Conservation (phyloP, 2,329 filamentous ascomycete genomes). For the Aureobasidium sp. region DNA sequence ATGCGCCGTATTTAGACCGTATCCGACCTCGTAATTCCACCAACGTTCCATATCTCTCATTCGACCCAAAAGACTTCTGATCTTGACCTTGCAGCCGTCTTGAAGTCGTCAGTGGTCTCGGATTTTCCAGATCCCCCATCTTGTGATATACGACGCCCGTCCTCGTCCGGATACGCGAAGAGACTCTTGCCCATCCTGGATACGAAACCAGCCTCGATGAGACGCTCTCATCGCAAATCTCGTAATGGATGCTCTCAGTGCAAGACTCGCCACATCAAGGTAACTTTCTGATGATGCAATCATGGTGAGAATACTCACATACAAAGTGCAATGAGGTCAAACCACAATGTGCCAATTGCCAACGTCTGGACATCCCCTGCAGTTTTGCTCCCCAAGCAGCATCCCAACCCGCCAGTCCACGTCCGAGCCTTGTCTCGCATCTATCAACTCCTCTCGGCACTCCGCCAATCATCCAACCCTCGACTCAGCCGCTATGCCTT, state of each 20-base stretch:
- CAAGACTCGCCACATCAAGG: slow-evolving; percentile 33
- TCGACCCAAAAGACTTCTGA: neutral
- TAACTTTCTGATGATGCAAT: slow-evolving; percentile 12
- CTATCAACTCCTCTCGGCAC: neutral
- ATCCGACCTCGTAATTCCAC: neutral
- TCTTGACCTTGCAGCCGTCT: neutral
- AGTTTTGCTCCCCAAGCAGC: neutral
- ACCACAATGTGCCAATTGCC: slow-evolving; percentile 10
- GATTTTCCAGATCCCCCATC: too few species aligned
- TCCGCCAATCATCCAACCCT: neutral
- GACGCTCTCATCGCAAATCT: slow-evolving; percentile 32
- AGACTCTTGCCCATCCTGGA: neutral
- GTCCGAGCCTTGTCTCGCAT: neutral
- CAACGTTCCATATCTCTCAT: neutral
- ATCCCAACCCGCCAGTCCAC: neutral
- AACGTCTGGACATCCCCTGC: slow-evolving; percentile 2
- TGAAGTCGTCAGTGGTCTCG: neutral
- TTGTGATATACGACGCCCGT: neutral
- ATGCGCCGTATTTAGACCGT: slow-evolving; percentile 1
- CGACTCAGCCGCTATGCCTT: neutral
- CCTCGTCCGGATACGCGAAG: neutral
- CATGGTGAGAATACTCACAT: neutral
- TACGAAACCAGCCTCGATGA: slow-evolving; percentile 6
- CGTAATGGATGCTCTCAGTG: slow-evolving; percentile 31
- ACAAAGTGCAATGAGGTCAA: slow-evolving; percentile 7